Evolutionary conservation across 495 filamentous ascomycete species (phyloP), one percentile per base, ranked within the genome.

Genomic region (Trichoderma orchidacearum): DNA sequence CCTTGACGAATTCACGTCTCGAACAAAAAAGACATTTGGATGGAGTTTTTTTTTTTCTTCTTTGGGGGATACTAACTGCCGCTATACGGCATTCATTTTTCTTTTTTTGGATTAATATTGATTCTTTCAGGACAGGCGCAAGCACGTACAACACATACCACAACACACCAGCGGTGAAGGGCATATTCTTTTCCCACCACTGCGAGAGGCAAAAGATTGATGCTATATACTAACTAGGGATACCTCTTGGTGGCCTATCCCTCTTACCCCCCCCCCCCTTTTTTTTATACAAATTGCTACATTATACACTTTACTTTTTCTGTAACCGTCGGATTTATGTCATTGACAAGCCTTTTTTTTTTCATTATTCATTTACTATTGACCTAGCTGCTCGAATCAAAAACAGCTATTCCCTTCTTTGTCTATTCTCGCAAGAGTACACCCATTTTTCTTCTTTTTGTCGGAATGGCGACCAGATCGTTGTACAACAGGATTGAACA

Each of bases 161-260:
- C 6, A 1, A 27, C 15, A 48, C 41, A 48, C 27, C 41, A 13
- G 21, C 41, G 27, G 21, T 25, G 41, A 15, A 15, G 34, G 41
- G 41, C 3, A 18, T 23, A 23, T 18, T 25, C 15, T 27, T 28
- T 11, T 28, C 41, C 27, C n/a, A 48, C 41, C 15, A n/a, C n/a
- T n/a, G n/a, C n/a, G n/a, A n/a, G 41, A 48, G 41, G 27, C 41
- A 48, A 48, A n/a, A 48, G 41, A 48, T 48, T 48, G 41, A 48
- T 23, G 41, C 41, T 27, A 27, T 17, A 48, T 48, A 0, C 23
- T 23, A 25, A 48, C 36, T 18, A 45, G 23, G 36, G 36, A 48
- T 23, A 48, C 13, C 27, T 17, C 27, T 48, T 34, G 21, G 8
- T 23, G 21, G 11, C 18, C 7, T 23, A 25, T 48, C 41, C 6